Conservation (phyloP, 139 green algal species). For the Dunaliella primolecta region DNA sequence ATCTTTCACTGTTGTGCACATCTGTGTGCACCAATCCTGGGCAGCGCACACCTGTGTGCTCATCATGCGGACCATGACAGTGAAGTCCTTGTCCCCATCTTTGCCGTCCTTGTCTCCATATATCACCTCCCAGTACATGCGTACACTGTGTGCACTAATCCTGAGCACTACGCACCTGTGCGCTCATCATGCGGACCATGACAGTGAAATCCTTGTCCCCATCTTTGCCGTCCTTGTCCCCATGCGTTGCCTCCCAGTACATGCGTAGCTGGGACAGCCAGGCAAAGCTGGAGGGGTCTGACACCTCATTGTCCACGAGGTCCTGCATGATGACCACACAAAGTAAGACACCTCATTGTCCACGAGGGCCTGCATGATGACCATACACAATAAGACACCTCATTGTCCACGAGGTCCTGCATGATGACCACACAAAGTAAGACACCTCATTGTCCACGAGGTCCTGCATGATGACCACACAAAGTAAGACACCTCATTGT, state of each 20-base stretch:
- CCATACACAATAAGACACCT: too few species aligned
- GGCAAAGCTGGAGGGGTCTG: constrained; percentile 56
- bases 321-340: constrained; percentile 9
- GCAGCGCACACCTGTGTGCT: constrained; percentile 50
- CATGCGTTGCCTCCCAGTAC: constrained; percentile 58
- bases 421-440: too few species aligned
- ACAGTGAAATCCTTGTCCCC: constrained; percentile 34
- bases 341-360: too few species aligned
- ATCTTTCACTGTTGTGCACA: too few species aligned
- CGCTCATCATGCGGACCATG: constrained; percentile 76
- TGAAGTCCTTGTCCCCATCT: constrained; percentile 18
- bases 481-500: too few species aligned
- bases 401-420: too few species aligned
- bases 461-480: too few species aligned
- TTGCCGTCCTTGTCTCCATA: neutral
- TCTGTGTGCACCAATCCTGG: too few species aligned
- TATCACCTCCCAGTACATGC: constrained; percentile 67
- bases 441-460: too few species aligned
- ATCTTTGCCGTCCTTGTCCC: neutral
- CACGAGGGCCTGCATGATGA: too few species aligned
- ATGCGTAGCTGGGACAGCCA: constrained; percentile 74
- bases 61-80: constrained; percentile 73
- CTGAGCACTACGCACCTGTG: constrained; percentile 34
- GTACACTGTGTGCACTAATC: too few species aligned
- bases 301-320: constrained; percentile 40